Base-by-base conservation (phyloP, 225 moss, liverwort and hornwort species). In the Climacium dendroides region DNA sequence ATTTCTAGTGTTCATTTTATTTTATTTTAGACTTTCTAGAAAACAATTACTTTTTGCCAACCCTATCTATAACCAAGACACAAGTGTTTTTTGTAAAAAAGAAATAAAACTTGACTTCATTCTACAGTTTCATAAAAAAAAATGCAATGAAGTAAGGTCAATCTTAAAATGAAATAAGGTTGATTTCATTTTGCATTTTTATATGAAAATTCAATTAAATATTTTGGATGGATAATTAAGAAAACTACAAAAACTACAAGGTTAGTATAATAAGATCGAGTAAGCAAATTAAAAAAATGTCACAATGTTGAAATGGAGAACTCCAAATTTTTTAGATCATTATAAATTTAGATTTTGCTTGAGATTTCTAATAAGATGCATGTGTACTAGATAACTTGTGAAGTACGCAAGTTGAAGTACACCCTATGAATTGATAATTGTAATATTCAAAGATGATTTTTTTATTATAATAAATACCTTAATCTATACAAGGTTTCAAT, bases 401-500 rank as follows among this genome's bases (percentile, higher is more conserved):
- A 50, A 20, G 19, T 9, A 34, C 1, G n/a, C n/a, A n/a, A n/a
- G n/a, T 13, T 11, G 3, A 50, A 20, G 19, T 9, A 34, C 1
- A 15, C 25, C 1, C 26, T 70, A 3, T 41, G 26, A 43, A 71
- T 8, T 26, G 9, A 41, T 5, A 25, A 26, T 43, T 71, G 43
- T 14, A 24, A 71, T 26, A 71, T 1, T 41, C 15, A 26, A 43
- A 15, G 15, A 26, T 70, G 1, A 26, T 70, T 70, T 70, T 41
- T 41, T 41, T 39, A 0, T 45, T 45, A 41, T 15, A 15, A 26
- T 25, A 14, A 70, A 26, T 9, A 43, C 3, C 5, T 7, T 5
- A 9, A 41, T 0, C 0, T 0, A 0, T 9, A 3, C 9, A 15
- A 1, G 15, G 4, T 41, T 43, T 43, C 26, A 43, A 71, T 41